Conservation (phyloP, 176 grass and related monocot species). For the Ensete glaucum region DNA sequence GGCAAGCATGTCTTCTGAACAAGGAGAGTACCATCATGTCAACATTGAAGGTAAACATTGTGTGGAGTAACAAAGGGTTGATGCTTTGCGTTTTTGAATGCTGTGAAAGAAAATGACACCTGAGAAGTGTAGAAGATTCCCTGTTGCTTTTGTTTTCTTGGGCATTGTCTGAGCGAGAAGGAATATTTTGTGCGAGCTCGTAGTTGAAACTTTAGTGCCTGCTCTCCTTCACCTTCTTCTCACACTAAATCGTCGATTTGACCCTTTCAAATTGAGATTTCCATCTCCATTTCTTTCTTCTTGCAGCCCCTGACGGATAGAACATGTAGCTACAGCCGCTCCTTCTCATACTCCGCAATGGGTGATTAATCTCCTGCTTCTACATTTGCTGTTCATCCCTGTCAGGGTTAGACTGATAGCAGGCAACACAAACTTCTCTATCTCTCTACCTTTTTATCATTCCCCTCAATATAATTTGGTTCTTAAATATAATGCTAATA, state of each 20-base stretch:
- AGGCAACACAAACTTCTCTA: too few species aligned
- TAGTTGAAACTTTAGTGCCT: not conserved
- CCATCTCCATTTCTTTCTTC: too few species aligned
- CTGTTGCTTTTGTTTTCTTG: not conserved
- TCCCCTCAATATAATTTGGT: too few species aligned
- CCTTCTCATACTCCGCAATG: too few species aligned
- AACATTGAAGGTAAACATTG: not conserved
- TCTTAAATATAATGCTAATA: too few species aligned
- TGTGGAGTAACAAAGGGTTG: not conserved
- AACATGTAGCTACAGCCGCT: too few species aligned
- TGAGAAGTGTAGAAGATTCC: not conserved
- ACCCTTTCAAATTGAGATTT: not conserved
- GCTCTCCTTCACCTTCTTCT: not conserved
- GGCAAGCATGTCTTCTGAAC: not conserved
- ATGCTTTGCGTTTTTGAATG: not conserved
- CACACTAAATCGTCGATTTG: not conserved
- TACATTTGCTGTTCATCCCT: too few species aligned
- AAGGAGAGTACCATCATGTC: not conserved
- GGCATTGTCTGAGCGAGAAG: constrained; percentile 12
- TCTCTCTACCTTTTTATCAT: too few species aligned
- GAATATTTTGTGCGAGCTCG: constrained; percentile 20
- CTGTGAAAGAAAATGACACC: not conserved
- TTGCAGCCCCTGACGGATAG: too few species aligned
- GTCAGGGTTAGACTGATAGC: too few species aligned
- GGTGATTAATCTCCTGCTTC: too few species aligned